Base-by-base conservation (phyloP, 805 yeast species). In the Lachancea meyersii region DNA sequence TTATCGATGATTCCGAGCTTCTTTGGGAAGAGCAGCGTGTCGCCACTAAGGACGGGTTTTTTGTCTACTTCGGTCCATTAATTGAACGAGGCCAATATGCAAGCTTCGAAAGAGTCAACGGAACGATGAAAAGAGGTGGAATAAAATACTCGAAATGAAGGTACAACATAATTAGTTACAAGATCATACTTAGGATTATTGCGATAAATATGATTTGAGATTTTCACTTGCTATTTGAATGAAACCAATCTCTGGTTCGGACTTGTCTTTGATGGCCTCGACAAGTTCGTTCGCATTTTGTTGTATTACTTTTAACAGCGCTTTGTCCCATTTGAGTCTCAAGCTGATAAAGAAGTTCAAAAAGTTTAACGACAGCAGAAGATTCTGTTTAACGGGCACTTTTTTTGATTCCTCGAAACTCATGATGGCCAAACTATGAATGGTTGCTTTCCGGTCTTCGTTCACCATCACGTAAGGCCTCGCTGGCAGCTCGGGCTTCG, bases 11-110 rank as follows among this genome's bases (percentile, higher is more conserved):
- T 64, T 76, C 86, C 13, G 99, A 93, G 64, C 68, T 88, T 52
- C 75, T 79, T 44, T 84, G 93, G 84, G 98, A 93, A 64, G 96
- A 89, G 61, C 94, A 85, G 55, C 80, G 95, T 7, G 89, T 91
- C 2, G 80, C 91, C 1, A 88, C 96, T 0, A 84, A 84, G 50
- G 97, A 93, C 57, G 98, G 97, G 1, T 93, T 89, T 60, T 93
- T 91, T 52, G 96, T 93, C 0, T 93, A 80, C 63, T 86, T 88
- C 69, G 99, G 99, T 0, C 94, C 95, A 2, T 67, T 91, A 46
- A 79, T 82, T 22, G 89, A 82, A 36, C 80, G 76, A 38, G 72
- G 71, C 13, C 70, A 71, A 38, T 62, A 66, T 31, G 72, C 75
- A 11, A 64, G 71, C 45, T 65, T 73, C 40, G 79, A 70, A 46